These are phyloP conservation scores for Ambrosiella cleistominuta DNA, from an alignment of 2,329 filamentous ascomycete genomes.

Conservation along the genomic window DNA sequence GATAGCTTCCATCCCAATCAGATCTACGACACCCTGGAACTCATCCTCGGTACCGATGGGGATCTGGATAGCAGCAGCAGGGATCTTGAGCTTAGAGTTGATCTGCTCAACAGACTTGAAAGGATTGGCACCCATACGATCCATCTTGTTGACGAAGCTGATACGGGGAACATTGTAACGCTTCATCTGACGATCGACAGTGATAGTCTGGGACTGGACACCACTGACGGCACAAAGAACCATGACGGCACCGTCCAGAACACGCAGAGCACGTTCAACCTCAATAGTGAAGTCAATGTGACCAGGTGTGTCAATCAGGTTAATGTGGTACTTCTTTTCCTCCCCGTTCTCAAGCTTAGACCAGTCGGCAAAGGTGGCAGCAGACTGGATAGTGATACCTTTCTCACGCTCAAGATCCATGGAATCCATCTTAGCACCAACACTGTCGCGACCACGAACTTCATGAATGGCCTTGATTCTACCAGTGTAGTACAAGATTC, in stretches of 20 bases:
- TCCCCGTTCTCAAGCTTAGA: conserved; percentile 66
- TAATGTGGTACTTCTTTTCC: conserved; percentile 89
- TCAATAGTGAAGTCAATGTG: conserved; percentile 99
- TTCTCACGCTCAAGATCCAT: conserved; percentile 92
- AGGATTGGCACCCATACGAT: conserved; percentile 93
- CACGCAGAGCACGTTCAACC: conserved; percentile 84
- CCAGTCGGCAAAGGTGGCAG: conserved; percentile 97
- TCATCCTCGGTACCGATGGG: conserved; percentile 85
- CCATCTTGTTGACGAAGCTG: conserved; percentile 99
- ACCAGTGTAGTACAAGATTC: conserved; percentile 94
- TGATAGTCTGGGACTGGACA: conserved; percentile 95
- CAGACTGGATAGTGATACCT: conserved; percentile 95
- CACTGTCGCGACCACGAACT: conserved; percentile 81
- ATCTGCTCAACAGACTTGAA: conserved; percentile 97
- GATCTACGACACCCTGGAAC: conserved; percentile 81
- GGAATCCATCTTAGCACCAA: conserved; percentile 98
- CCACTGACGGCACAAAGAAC: conserved; percentile 94
- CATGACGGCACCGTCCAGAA: conserved; percentile 94
- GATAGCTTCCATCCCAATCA: conserved; percentile 80
- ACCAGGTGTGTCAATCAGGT: conserved; percentile 94
- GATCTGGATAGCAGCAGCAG: conserved; percentile 83
- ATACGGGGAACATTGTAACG: conserved; percentile 91
- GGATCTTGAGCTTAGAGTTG: conserved; percentile 85
- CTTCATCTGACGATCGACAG: conserved; percentile 96
- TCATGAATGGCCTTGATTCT: conserved; percentile 96